These are phyloP conservation scores for Apiospora phragmitis DNA, from an alignment of 2,329 filamentous ascomycete species.

Conservation along the genomic window DNA sequence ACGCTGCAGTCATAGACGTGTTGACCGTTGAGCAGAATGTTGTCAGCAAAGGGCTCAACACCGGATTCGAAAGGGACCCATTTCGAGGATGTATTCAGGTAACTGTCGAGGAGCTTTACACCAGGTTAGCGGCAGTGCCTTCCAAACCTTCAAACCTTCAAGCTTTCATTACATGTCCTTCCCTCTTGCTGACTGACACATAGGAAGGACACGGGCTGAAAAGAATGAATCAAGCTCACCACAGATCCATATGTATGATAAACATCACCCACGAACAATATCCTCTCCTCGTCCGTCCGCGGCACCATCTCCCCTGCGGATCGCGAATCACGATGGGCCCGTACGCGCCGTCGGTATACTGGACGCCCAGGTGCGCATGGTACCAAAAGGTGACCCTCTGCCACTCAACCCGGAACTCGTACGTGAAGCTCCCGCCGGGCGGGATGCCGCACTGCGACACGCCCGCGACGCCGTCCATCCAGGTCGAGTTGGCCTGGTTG, in stretches of 20 bases:
- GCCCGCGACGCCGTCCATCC: conserved; percentile 66
- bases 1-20: conserved; percentile 36
- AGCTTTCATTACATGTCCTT: too few relatives aligned
- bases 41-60: conserved; percentile 42
- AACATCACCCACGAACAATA: conserved; percentile 40
- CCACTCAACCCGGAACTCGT: conserved; percentile 55
- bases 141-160: too few relatives aligned
- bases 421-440: conserved; percentile 56
- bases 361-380: conserved; percentile 61
- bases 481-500: conserved; percentile 61
- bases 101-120: conserved; percentile 30
- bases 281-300: conserved; percentile 33
- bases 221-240: conserved; percentile 21
- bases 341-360: conserved; percentile 66
- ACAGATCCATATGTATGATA: conserved; percentile 38
- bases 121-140: background rate
- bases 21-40: conserved; percentile 41
- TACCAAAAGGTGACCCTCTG: conserved; percentile 50
- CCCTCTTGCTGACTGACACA: too few relatives aligned
- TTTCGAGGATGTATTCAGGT: conserved; percentile 32
- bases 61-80: conserved; percentile 37
- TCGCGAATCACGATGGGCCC: conserved; percentile 55
- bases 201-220: background rate
- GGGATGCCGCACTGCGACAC: conserved; percentile 63
- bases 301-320: conserved; percentile 30